A percentile compares a stretch with the other conserved stretches of the same genome.
These are phyloP conservation scores for Toxoplasma gondii DNA, from an alignment of 169 alveolate species.

Conservation along the genomic window DNA sequence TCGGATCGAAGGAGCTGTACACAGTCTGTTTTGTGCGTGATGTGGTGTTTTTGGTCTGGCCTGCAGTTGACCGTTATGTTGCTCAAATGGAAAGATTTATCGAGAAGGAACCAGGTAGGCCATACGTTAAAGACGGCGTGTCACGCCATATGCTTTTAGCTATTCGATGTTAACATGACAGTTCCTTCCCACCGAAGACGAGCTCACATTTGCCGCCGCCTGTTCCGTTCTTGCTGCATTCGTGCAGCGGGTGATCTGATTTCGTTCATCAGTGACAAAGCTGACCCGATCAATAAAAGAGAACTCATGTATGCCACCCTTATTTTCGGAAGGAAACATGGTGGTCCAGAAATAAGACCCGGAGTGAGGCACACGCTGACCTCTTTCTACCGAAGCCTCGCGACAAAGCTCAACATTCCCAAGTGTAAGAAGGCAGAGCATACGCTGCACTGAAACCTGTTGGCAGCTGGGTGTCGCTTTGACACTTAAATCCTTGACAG, in stretches of 20 bases:
- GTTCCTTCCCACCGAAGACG: neutral
- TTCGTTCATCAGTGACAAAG: neutral
- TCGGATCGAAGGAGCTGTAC: no score
- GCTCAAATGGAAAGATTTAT: neutral
- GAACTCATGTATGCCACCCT: neutral
- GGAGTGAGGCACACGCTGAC: neutral
- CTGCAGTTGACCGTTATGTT: neutral
- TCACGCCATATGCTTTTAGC: no score
- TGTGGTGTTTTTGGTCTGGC: no score
- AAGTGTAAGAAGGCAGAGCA: neutral
- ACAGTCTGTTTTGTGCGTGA: no score
- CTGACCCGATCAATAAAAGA: neutral
- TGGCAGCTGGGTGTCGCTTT: neutral
- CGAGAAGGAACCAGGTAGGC: neutral
- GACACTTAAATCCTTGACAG: no score
- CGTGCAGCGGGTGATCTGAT: neutral
- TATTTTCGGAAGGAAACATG: neutral
- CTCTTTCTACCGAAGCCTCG: neutral
- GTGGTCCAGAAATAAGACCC: neutral
- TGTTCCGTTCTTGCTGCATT: no score
- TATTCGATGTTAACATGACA: neutral
- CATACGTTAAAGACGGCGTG: no score
- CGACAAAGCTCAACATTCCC: neutral
- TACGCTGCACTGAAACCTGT: neutral
- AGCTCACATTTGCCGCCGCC: neutral